phyloP scores from a whole-genome alignment of 495 filamentous ascomycete species.

The Apodospora peruviana region DNA sequence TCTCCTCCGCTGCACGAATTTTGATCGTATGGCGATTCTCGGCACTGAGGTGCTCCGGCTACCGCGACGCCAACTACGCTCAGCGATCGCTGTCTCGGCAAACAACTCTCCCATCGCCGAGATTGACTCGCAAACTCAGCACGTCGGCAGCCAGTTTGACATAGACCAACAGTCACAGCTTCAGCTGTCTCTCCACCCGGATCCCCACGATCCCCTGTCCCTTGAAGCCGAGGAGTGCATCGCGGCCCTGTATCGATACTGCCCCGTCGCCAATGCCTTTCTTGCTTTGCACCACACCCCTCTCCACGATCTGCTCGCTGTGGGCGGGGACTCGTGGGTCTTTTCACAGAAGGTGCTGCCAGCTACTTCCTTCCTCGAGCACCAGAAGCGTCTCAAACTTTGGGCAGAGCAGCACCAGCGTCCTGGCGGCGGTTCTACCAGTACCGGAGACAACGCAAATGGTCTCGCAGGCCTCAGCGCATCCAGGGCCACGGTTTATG shows the following conservation, averaged over 20 bases:
- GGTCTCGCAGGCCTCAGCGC: constrained; percentile 11
- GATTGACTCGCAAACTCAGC: constrained; percentile 20
- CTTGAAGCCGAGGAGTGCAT: constrained; percentile 29
- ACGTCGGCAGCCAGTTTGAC: constrained; percentile 12
- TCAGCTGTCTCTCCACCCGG: constrained; percentile 1
- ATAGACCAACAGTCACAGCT: constrained; percentile 9
- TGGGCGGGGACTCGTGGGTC: constrained; percentile 44
- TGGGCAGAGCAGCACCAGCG: constrained; percentile 26
- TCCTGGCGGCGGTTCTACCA: neutral
- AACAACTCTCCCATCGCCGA: constrained; percentile 22
- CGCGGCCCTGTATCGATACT: constrained; percentile 29
- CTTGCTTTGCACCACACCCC: constrained; percentile 44
- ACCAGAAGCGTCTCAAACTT: constrained; percentile 29
- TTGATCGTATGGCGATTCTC: constrained; percentile 35
- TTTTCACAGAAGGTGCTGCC: constrained; percentile 39
- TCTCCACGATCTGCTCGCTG: constrained; percentile 41
- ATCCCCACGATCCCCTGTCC: constrained; percentile 7
- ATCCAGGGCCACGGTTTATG: constrained; percentile 24
- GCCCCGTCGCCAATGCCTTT: constrained; percentile 38
- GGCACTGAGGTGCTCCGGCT: constrained; percentile 31
- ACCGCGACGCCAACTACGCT: constrained; percentile 20
- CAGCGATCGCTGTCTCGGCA: constrained; percentile 11
- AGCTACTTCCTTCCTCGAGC: constrained; percentile 29
- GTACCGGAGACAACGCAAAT: constrained; percentile 1
- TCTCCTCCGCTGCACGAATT: constrained; percentile 15